Evolutionary conservation across 352 stramenopile species (phyloP).

Genomic region (Aphanomyces invadans): DNA sequence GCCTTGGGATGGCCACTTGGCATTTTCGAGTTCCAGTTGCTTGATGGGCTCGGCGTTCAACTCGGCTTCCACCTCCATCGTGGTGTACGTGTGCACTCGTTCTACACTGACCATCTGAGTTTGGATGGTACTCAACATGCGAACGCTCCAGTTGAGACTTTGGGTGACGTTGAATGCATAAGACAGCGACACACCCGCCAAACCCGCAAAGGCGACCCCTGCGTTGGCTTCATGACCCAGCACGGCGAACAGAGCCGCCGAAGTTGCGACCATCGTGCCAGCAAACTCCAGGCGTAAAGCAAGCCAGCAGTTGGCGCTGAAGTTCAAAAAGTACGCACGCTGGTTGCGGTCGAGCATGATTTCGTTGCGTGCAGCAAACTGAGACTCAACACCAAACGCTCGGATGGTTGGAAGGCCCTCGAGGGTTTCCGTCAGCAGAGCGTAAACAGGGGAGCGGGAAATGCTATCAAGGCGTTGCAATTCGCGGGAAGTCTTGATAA

Average conservation of each 20-base stretch:
- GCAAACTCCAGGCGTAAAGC: slow-evolving; percentile 80
- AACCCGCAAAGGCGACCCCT: slow-evolving; percentile 34
- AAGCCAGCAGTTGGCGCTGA: slow-evolving; percentile 85
- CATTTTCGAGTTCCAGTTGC: background rate
- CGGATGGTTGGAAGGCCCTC: slow-evolving; percentile 89
- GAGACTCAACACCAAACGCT: slow-evolving; percentile 29
- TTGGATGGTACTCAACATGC: slow-evolving; percentile 79
- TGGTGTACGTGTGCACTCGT: slow-evolving; percentile 24
- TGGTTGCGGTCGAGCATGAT: slow-evolving; percentile 24
- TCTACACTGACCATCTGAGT: slow-evolving; percentile 85
- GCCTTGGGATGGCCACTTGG: slow-evolving; percentile 81
- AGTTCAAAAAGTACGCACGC: slow-evolving; percentile 74
- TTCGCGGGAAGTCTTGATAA: slow-evolving; percentile 54
- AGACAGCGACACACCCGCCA: slow-evolving; percentile 74
- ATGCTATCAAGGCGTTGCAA: slow-evolving; percentile 85
- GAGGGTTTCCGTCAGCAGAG: slow-evolving; percentile 78
- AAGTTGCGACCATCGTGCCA: slow-evolving; percentile 71
- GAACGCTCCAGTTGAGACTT: slow-evolving; percentile 81
- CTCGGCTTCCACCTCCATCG: slow-evolving; percentile 20
- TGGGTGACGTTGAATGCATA: slow-evolving; percentile 78
- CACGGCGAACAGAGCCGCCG: slow-evolving; percentile 60
- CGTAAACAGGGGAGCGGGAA: slow-evolving; percentile 76
- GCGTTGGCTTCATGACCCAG: slow-evolving; percentile 25
- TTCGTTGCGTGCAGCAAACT: slow-evolving; percentile 24
- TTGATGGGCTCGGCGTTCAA: slow-evolving; percentile 2